phyloP scores from a whole-genome alignment of 306 rosid genomes.

The Boehmeria nivea region DNA sequence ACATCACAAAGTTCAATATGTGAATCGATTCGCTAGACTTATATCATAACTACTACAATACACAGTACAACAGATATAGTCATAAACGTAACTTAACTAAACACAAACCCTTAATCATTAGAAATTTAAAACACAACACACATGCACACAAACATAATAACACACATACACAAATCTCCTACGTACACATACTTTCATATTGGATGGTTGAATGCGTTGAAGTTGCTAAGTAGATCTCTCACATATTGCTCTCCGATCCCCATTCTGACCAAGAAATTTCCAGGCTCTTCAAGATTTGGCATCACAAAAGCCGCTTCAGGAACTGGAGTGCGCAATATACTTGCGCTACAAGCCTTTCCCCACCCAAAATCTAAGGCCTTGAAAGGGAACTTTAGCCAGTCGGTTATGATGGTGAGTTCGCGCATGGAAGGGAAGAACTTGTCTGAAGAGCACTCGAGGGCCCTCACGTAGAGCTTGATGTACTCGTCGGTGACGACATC shows the following conservation, averaged over 20 bases:
- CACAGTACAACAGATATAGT: too few species aligned
- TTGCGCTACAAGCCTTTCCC: slow-evolving; percentile 14
- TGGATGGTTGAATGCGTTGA: slow-evolving; percentile 9
- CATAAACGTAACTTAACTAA: too few species aligned
- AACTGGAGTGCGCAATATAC: slow-evolving; percentile 21
- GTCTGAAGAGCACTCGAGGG: slow-evolving; percentile 20
- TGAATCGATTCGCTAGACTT: too few species aligned
- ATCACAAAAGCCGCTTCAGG: slow-evolving; percentile 28
- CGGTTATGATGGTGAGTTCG: slow-evolving; percentile 22
- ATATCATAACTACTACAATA: too few species aligned
- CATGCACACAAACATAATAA: background rate
- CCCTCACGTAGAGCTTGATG: slow-evolving; percentile 18
- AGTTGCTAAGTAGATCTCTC: slow-evolving; percentile 1
- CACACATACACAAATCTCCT: slow-evolving; percentile 1
- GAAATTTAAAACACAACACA: too few species aligned
- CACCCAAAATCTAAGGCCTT: slow-evolving; percentile 23
- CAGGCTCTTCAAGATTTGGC: slow-evolving; percentile 13
- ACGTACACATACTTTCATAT: background rate
- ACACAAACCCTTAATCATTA: too few species aligned
- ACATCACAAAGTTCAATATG: too few species aligned
- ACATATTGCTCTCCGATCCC: slow-evolving; percentile 17
- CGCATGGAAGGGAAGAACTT: slow-evolving; percentile 33
- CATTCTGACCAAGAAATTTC: slow-evolving; percentile 16
- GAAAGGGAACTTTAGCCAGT: slow-evolving; percentile 23
- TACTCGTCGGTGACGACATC: slow-evolving; percentile 13